These are phyloP conservation scores for Alternaria novae-zelandiae DNA, from an alignment of 2,329 filamentous ascomycete genomes.

Conservation along the genomic window DNA sequence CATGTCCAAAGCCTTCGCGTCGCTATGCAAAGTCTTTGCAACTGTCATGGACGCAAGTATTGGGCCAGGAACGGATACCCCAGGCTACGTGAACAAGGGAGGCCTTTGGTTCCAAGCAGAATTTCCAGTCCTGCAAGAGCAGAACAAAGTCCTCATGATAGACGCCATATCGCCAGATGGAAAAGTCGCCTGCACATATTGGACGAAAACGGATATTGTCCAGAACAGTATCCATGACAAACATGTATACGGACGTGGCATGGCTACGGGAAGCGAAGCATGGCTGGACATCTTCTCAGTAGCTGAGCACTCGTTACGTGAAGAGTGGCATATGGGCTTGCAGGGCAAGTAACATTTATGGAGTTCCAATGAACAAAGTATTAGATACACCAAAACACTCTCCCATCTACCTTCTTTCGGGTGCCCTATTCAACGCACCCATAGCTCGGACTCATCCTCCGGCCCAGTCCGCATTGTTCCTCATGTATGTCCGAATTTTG, in stretches of 20 bases:
- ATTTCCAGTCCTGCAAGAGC: background rate
- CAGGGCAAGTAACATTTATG: background rate
- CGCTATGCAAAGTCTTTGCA: background rate
- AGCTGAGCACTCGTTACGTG: background rate
- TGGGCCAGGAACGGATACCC: background rate
- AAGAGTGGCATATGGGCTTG: background rate
- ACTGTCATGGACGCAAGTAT: background rate
- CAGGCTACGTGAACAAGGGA: background rate
- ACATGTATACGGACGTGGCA: background rate
- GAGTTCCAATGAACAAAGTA: background rate
- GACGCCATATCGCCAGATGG: background rate
- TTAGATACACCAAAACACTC: background rate
- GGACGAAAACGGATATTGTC: background rate
- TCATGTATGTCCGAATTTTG: background rate
- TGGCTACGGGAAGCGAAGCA: background rate
- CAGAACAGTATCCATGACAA: background rate
- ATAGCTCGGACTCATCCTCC: background rate
- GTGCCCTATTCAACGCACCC: background rate
- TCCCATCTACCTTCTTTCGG: background rate
- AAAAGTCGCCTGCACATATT: background rate
- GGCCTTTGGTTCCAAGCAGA: background rate
- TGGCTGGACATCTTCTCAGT: background rate
- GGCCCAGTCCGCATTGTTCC: background rate
- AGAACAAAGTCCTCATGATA: background rate
- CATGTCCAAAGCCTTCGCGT: background rate